A percentile compares a stretch with the other conserved stretches of the same genome.
These are phyloP conservation scores for Candida broadrunensis DNA, from an alignment of 805 yeast genomes.

Conservation along the genomic window DNA sequence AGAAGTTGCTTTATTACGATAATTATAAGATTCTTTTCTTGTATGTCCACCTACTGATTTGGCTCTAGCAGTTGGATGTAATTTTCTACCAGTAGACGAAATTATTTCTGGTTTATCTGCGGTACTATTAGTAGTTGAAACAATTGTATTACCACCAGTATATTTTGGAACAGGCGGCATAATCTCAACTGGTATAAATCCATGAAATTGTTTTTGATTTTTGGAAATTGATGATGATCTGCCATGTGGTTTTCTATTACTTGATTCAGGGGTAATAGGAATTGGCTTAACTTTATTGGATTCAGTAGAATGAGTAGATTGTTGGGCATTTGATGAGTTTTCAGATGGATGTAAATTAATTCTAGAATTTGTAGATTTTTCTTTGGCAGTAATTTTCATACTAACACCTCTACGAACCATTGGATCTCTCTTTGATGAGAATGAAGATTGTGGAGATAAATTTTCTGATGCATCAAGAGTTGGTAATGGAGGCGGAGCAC, in stretches of 20 bases:
- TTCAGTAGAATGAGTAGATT: slow-evolving; percentile 4
- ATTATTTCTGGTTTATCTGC: slow-evolving; percentile 3
- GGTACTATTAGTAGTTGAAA: slow-evolving; percentile 6
- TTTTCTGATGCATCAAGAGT: slow-evolving; percentile 9
- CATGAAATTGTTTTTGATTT: slow-evolving; percentile 25
- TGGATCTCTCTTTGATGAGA: slow-evolving; percentile 26
- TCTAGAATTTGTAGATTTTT: slow-evolving; percentile 28
- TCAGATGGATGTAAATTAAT: slow-evolving; percentile 6
- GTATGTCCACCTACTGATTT: slow-evolving; percentile 79
- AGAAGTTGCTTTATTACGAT: slow-evolving; percentile 6
- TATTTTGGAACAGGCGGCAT: slow-evolving; percentile 45
- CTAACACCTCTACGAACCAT: slow-evolving; percentile 60
- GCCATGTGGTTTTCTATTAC: slow-evolving; percentile 8
- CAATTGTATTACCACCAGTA: slow-evolving; percentile 22
- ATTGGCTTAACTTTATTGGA: slow-evolving; percentile 5
- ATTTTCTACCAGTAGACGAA: slow-evolving; percentile 21
- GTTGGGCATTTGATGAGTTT: background rate
- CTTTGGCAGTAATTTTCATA: slow-evolving; percentile 59
- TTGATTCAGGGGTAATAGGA: background rate
- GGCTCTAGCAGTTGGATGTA: slow-evolving; percentile 85
- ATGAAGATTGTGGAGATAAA: slow-evolving; percentile 9
- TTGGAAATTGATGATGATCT: slow-evolving; percentile 17
- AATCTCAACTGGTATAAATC: slow-evolving; percentile 41
- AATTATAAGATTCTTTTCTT: slow-evolving; percentile 52
- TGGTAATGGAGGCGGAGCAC: slow-evolving; percentile 9